Evolutionary conservation across 2,329 filamentous ascomycete genomes (phyloP), one percentile per base, ranked within the genome.

Genomic region (Microdochium nivale): DNA sequence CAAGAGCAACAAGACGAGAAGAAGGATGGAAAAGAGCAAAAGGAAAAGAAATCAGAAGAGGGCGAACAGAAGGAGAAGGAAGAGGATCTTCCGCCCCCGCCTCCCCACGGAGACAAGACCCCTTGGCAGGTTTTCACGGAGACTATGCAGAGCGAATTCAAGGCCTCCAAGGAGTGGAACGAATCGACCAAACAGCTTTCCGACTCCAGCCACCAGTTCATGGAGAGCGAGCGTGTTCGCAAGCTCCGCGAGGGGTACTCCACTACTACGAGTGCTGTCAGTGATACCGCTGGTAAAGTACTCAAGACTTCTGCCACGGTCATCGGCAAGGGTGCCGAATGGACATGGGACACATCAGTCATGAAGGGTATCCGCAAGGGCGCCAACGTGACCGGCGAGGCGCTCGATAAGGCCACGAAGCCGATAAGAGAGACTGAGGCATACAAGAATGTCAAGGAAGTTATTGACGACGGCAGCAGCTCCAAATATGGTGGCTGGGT

Each of bases 41-140:
- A 72, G 49, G 62, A 71, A 8, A 69, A 76, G 40, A 64, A 60
- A 13, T 66, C 71, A 46, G 68, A 77, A 46, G 71, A 78, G 49
- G 72, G 78, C 52, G 74, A 81, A 61, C 73, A 82, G 56, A 70
- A 79, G 54, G 72, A 81, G 64, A 78, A 85, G 66, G 78, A 84
- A 65, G 81, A 88, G 61, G 82, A 90, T 55, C 70, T 81, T 25
- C 86, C 91, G 13, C 89, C 92, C 23, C 92, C 91, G 14, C 92
- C 94, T n/a, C 92, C 91, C 21, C 94, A 99, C 65, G 94, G 94
- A 55, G 90, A 96, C 74, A 99, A 99, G 77, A 94, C 92, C 2
- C 94, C 94, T 51, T 97, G 94, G 91, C 90, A 97, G 68, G 94
- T 99, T 30, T 99, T 99, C 74, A 89, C 89, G 64, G 94, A 99